phyloP scores from a whole-genome alignment of 495 filamentous ascomycete genomes.

The Extremus antarcticus region DNA sequence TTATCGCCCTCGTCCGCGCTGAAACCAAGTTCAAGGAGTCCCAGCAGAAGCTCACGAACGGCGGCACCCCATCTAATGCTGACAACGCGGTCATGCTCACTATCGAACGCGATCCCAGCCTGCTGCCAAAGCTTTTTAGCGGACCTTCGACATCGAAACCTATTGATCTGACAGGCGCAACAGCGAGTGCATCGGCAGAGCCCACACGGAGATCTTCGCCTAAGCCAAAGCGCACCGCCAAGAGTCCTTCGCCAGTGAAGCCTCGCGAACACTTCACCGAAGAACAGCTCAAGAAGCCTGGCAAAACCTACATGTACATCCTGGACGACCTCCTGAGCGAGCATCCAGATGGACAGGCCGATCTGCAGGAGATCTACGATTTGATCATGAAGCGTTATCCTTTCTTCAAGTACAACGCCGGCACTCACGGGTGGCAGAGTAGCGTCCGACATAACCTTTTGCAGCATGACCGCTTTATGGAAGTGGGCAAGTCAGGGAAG shows the following conservation, averaged over 20 bases:
- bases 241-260: constrained; percentile 61
- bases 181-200: constrained; percentile 41
- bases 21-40: constrained; percentile 15
- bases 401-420: constrained; percentile 71
- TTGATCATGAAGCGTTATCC: constrained; percentile 80
- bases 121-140: neutral
- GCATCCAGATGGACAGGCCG: constrained; percentile 53
- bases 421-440: constrained; percentile 88
- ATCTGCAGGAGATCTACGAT: constrained; percentile 88
- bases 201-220: neutral
- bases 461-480: constrained; percentile 76
- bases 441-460: constrained; percentile 93
- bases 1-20: constrained; percentile 5
- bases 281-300: constrained; percentile 77
- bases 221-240: constrained; percentile 43
- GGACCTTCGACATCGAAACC: neutral
- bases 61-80: neutral
- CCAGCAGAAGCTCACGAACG: constrained; percentile 2
- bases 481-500: constrained; percentile 50
- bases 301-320: constrained; percentile 76
- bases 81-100: constrained; percentile 5
- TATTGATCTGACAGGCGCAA: neutral
- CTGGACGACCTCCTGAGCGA: constrained; percentile 81
- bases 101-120: constrained; percentile 7
- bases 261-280: constrained; percentile 66